A percentile compares a stretch with the other conserved stretches of the same genome.
phyloP scores from a whole-genome alignment of 2,329 filamentous ascomycete genomes.

The Bertia moriformis region DNA sequence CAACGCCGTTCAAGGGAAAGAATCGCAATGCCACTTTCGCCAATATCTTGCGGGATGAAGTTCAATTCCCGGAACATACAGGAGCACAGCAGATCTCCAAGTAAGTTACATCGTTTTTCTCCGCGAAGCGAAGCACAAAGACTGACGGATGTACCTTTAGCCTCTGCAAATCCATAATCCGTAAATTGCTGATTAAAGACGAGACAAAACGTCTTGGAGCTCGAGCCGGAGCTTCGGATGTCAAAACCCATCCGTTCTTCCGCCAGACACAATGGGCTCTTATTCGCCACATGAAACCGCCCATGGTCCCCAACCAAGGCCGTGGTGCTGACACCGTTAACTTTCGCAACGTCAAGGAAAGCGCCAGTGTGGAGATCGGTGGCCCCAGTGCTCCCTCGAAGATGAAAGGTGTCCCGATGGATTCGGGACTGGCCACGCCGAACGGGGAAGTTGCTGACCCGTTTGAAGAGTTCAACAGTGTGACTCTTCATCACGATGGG shows the following conservation, averaged over 20 bases:
- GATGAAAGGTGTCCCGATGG: conserved; percentile 65
- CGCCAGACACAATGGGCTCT: conserved; percentile 90
- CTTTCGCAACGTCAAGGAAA: conserved; percentile 96
- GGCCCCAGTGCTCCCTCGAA: conserved; percentile 27
- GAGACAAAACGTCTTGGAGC: conserved; percentile 87
- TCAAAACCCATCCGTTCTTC: conserved; percentile 94
- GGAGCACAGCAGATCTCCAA: conserved; percentile 57
- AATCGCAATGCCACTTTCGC: conserved; percentile 96
- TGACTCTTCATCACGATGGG: conserved; percentile 90
- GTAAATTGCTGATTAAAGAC: conserved; percentile 95
- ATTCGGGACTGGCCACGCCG: conserved; percentile 73
- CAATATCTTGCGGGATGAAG: conserved; percentile 89
- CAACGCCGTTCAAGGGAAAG: conserved; percentile 98
- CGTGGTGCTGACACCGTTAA: conserved; percentile 87
- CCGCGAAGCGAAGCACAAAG: too few species aligned
- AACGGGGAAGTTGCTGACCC: conserved; percentile 73
- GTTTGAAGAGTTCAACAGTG: conserved; percentile 97
- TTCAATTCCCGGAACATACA: conserved; percentile 82
- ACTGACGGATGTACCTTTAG: conserved; percentile 26
- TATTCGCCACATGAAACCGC: conserved; percentile 92
- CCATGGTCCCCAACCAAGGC: conserved; percentile 84
- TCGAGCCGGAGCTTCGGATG: conserved; percentile 86
- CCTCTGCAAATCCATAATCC: conserved; percentile 88
- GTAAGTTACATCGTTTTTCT: too few species aligned
- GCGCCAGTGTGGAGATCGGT: conserved; percentile 78